Conservation (phyloP, 257 asterid species). For the Perilla frutescens region DNA sequence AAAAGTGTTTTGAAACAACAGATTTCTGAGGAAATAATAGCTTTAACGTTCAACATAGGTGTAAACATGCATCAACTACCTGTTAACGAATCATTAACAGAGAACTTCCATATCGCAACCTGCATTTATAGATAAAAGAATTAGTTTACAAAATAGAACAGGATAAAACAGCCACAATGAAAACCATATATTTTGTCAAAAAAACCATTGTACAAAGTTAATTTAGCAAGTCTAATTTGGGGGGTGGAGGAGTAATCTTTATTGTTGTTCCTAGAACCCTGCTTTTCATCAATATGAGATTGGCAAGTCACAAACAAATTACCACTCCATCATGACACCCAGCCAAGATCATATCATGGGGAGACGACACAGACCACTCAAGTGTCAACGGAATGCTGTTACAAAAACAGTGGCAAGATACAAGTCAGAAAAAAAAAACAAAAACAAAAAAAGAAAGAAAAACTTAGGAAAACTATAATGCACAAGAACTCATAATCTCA, state of each 20-base stretch:
- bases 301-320: conserved; percentile 34
- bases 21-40: conserved; percentile 17
- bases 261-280: conserved; percentile 1
- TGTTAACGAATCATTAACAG: conserved; percentile 57
- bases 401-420: conserved; percentile 31
- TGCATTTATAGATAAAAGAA: conserved; percentile 42
- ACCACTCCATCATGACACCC: conserved; percentile 99
- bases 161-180: conserved; percentile 2
- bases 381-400: conserved; percentile 78
- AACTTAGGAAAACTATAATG: not conserved
- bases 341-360: conserved; percentile 79
- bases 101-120: conserved; percentile 96
- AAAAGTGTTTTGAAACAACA: conserved; percentile 24
- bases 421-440: conserved; percentile 25
- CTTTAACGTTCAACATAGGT: conserved; percentile 18
- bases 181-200: not conserved
- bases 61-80: conserved; percentile 50
- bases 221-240: not conserved
- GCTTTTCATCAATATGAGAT: conserved; percentile 12
- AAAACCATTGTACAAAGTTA: conserved; percentile 24
- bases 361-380: conserved; percentile 85
- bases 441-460: not conserved
- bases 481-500: conserved; percentile 17
- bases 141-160: conserved; percentile 21
- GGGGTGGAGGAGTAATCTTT: not conserved